Conservation (phyloP, 495 filamentous ascomycete species). For the Penicillium cataractarum region DNA sequence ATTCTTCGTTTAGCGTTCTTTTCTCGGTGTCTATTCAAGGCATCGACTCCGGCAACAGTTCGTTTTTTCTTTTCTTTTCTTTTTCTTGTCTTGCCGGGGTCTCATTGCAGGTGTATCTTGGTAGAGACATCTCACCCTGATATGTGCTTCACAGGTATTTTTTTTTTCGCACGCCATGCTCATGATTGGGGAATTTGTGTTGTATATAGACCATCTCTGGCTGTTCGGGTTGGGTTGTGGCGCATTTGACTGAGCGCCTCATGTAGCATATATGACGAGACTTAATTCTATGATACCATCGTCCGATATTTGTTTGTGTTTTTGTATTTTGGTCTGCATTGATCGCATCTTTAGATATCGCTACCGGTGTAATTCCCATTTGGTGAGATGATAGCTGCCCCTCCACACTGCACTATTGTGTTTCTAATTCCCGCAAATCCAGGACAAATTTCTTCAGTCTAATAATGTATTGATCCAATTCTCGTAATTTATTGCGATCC, state of each 20-base stretch:
- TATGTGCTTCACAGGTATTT: constrained; percentile 1
- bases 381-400: neutral
- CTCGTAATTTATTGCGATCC: neutral
- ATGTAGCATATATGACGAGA: constrained; percentile 43
- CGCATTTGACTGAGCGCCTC: constrained; percentile 37
- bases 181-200: constrained; percentile 35
- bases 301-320: neutral
- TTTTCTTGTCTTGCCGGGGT: constrained; percentile 10
- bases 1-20: constrained; percentile 24
- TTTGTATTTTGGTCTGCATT: neutral
- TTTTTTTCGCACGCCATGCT: constrained; percentile 23
- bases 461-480: neutral
- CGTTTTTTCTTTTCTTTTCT: constrained; percentile 2
- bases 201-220: constrained; percentile 40
- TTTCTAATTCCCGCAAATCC: neutral
- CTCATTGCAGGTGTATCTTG: constrained; percentile 17
- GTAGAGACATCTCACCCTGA: constrained; percentile 6
- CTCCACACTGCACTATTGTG: neutral
- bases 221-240: constrained; percentile 31
- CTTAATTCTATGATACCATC: constrained; percentile 40
- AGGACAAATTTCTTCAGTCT: neutral
- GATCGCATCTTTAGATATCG: neutral
- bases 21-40: constrained; percentile 4
- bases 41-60: constrained; percentile 4
- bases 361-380: neutral